phyloP scores from a whole-genome alignment of 2,329 filamentous ascomycete species.

The Penicillium verrucosum region DNA sequence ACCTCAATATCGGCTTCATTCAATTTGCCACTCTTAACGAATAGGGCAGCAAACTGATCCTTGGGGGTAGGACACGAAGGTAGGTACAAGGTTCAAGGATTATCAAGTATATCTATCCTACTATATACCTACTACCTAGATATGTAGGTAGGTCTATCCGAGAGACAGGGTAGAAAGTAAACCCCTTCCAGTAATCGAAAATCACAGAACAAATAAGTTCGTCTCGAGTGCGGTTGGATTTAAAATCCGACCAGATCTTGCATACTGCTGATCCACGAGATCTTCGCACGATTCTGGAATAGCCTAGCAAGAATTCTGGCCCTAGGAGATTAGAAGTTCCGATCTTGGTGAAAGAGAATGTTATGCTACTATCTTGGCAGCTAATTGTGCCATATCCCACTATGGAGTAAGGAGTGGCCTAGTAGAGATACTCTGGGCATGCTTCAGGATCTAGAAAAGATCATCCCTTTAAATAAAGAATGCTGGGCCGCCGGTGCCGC shows the following conservation, averaged over 20 bases:
- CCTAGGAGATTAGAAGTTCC: not conserved
- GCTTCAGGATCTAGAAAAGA: not conserved
- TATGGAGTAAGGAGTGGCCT: not conserved
- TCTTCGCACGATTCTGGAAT: not conserved
- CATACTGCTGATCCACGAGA: not conserved
- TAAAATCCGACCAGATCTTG: not conserved
- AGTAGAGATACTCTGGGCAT: not conserved
- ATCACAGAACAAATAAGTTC: not conserved
- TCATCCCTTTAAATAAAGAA: not conserved
- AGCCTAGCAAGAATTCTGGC: not conserved
- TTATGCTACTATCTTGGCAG: not conserved
- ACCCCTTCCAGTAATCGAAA: not conserved
- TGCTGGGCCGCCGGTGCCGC: not conserved
- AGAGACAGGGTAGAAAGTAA: not conserved
- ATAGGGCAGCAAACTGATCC: not conserved
- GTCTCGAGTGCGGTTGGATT: not conserved
- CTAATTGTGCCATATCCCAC: not conserved
- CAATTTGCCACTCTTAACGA: not conserved
- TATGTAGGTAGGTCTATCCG: too few relatives aligned
- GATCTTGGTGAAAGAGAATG: not conserved
- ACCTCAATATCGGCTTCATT: conserved; percentile 34
- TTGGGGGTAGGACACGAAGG: not conserved
- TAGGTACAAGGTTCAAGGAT: not conserved
- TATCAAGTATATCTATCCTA: not conserved
- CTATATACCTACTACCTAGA: not conserved